phyloP scores from a whole-genome alignment of 2,329 filamentous ascomycete genomes.

The Bipolaris gigantea region DNA sequence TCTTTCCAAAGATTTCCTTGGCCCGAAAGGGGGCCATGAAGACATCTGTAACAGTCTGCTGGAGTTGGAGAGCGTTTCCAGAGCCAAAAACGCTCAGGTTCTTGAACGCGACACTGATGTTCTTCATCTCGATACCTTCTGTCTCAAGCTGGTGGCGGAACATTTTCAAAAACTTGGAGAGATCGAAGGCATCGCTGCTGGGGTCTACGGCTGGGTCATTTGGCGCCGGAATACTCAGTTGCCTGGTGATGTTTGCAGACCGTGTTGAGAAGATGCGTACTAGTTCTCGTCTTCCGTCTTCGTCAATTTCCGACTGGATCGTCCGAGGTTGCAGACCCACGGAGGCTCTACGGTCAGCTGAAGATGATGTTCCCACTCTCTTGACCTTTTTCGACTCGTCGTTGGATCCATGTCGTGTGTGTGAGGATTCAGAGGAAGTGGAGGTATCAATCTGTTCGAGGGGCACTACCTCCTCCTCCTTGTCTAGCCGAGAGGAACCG shows the following conservation, averaged over 20 bases:
- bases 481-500: neutral
- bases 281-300: constrained; percentile 31
- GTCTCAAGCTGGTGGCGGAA: constrained; percentile 56
- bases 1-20: constrained; percentile 54
- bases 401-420: constrained; percentile 19
- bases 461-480: constrained; percentile 17
- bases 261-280: constrained; percentile 28
- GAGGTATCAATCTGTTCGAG: constrained; percentile 15
- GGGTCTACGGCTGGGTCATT: constrained; percentile 58
- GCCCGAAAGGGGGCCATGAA: constrained; percentile 61
- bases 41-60: constrained; percentile 65
- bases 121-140: constrained; percentile 57
- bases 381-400: constrained; percentile 10
- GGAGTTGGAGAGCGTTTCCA: constrained; percentile 67
- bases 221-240: constrained; percentile 29
- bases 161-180: constrained; percentile 57
- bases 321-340: constrained; percentile 17
- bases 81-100: constrained; percentile 68
- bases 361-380: constrained; percentile 4
- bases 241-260: constrained; percentile 25
- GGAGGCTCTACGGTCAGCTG: constrained; percentile 6
- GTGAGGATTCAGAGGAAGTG: constrained; percentile 25
- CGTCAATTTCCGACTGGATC: constrained; percentile 28
- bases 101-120: constrained; percentile 65
- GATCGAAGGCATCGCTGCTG: constrained; percentile 54